phyloP scores from a whole-genome alignment of 768 basidiomycete genomes.

The Suillus cothurnatus region DNA sequence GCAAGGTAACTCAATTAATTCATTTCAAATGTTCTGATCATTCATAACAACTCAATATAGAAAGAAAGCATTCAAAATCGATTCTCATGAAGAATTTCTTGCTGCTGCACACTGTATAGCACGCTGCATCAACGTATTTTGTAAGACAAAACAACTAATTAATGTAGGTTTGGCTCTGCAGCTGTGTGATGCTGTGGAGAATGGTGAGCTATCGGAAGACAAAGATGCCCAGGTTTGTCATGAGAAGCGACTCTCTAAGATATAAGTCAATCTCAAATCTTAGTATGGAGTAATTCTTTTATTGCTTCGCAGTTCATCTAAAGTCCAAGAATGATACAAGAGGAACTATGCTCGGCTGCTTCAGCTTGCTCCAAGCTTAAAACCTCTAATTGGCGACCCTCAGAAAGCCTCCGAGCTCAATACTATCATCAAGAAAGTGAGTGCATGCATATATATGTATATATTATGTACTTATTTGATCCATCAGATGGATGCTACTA shows the following conservation, averaged over 20 bases:
- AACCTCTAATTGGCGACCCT: background rate
- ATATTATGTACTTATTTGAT: background rate
- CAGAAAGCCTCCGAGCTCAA: background rate
- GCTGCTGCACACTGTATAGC: background rate
- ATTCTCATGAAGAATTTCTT: constrained; percentile 1
- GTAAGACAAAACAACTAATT: constrained; percentile 1
- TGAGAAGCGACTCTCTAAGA: background rate
- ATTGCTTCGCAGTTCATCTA: background rate
- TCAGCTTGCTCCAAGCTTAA: background rate
- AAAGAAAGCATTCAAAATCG: background rate
- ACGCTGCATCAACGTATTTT: constrained; percentile 12
- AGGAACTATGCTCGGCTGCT: background rate
- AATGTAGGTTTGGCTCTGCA: background rate
- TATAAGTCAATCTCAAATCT: background rate
- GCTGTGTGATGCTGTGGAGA: background rate
- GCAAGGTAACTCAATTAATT: background rate
- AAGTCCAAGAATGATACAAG: background rate
- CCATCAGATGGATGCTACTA: constrained; percentile 3
- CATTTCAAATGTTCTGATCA: background rate
- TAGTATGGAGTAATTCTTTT: background rate
- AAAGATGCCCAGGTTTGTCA: background rate
- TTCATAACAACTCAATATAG: background rate
- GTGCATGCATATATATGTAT: background rate
- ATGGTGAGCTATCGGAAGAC: constrained; percentile 3
- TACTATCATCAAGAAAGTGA: constrained; percentile 1